Conservation (phyloP, 176 grass and related monocot species). For the Raddia distichophylla region DNA sequence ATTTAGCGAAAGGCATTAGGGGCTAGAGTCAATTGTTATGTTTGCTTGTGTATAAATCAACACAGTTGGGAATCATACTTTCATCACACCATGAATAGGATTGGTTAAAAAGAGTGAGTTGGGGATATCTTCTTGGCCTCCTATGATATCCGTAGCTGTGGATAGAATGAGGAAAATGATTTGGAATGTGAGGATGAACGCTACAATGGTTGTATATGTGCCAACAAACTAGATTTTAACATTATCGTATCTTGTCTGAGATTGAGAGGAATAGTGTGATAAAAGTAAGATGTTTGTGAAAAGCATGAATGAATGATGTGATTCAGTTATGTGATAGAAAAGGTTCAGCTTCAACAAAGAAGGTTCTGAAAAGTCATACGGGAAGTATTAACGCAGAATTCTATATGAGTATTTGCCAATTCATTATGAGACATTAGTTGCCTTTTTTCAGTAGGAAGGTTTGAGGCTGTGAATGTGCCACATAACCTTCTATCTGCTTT, state of each 20-base stretch:
- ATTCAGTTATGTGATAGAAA: background rate
- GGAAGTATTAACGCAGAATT: background rate
- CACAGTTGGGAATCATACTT: background rate
- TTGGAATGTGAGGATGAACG: background rate
- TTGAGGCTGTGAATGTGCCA: no score
- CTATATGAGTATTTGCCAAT: background rate
- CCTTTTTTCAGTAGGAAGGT: no score
- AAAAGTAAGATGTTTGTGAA: background rate
- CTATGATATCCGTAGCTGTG: background rate
- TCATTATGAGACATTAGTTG: background rate
- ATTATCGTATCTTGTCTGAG: background rate
- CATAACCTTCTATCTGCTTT: no score
- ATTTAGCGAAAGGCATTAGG: background rate
- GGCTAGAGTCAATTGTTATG: background rate
- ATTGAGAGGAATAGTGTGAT: slow-evolving; percentile 2
- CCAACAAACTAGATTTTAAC: background rate
- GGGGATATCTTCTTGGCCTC: background rate
- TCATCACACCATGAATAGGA: background rate
- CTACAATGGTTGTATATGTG: background rate
- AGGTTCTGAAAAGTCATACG: background rate
- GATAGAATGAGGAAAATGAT: slow-evolving; percentile 8
- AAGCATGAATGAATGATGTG: background rate
- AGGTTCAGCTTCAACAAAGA: background rate
- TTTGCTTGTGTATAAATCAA: background rate
- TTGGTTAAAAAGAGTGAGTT: background rate